Evolutionary conservation across 192 early-diverging fungal species (phyloP).

Genomic region (Entophlyctis luteolus): DNA sequence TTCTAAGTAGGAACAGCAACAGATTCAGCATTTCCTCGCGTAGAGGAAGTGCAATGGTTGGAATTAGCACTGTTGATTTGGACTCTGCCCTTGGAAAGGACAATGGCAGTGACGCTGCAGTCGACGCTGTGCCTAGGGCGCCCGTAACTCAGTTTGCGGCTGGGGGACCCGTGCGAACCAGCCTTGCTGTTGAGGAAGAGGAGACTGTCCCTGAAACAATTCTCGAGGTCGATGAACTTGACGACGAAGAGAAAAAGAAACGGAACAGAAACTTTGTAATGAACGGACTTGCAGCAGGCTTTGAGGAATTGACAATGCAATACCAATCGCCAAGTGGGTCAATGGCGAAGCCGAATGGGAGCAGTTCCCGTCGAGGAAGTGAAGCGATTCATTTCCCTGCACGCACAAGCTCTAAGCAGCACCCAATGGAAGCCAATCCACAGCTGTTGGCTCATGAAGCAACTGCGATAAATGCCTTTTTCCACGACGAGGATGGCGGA

Average conservation of each 20-base stretch:
- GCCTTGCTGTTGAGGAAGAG: background rate
- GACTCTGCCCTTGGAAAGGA: background rate
- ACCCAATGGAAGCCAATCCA: background rate
- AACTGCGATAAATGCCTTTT: constrained; percentile 1
- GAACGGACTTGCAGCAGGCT: background rate
- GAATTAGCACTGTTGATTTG: background rate
- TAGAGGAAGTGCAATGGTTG: constrained; percentile 5
- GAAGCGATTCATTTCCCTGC: constrained; percentile 6
- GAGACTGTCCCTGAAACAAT: background rate
- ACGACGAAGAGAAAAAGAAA: constrained; percentile 1
- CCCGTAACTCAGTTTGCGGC: constrained; percentile 12
- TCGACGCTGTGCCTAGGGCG: background rate
- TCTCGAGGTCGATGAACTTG: background rate
- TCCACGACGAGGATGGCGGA: constrained; percentile 13
- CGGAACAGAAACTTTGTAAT: constrained; percentile 2
- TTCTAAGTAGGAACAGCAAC: background rate
- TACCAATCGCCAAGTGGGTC: no score
- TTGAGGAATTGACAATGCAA: background rate
- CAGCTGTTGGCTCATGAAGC: constrained; percentile 4
- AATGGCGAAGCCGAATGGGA: background rate
- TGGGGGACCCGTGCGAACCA: background rate
- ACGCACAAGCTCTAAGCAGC: background rate
- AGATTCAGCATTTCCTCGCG: constrained; percentile 9
- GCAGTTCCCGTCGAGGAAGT: background rate
- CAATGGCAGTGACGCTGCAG: no score